A percentile compares a stretch with the other conserved stretches of the same genome.
Evolutionary conservation across 2,329 filamentous ascomycete species (phyloP).

Genomic region (Fusarium sacchari): DNA sequence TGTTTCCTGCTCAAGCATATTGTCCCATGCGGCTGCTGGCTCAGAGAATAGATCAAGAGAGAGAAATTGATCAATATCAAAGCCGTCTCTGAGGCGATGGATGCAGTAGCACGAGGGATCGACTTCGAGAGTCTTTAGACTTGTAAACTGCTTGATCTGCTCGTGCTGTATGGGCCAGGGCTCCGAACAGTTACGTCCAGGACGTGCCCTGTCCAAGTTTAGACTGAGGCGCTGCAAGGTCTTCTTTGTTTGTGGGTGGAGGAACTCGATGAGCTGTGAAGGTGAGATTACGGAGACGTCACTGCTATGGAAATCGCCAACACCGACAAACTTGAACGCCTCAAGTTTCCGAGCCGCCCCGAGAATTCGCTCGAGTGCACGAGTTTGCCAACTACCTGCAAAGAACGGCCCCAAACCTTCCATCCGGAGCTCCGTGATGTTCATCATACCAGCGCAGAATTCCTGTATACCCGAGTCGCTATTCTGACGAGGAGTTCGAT

Average conservation of each 20-base stretch:
- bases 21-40: too few species aligned
- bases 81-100: too few species aligned
- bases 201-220: not conserved
- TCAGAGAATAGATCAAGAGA: too few species aligned
- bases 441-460: not conserved
- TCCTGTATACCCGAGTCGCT: rapidly evolving
- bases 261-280: not conserved
- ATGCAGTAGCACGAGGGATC: not conserved
- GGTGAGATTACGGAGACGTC: too few species aligned
- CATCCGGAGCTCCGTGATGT: not conserved
- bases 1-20: not conserved
- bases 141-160: not conserved
- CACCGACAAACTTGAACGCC: not conserved
- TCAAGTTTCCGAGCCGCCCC: not conserved
- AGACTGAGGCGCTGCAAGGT: not conserved
- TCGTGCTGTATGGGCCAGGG: too few species aligned
- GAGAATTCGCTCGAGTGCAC: not conserved
- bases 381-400: not conserved
- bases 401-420: not conserved
- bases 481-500: rapidly evolving
- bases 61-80: too few species aligned
- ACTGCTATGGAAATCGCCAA: too few species aligned
- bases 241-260: not conserved
- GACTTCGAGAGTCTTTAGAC: not conserved
- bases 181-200: too few species aligned